Conservation (phyloP, 768 basidiomycete species). For the Filobasidium wieringae region DNA sequence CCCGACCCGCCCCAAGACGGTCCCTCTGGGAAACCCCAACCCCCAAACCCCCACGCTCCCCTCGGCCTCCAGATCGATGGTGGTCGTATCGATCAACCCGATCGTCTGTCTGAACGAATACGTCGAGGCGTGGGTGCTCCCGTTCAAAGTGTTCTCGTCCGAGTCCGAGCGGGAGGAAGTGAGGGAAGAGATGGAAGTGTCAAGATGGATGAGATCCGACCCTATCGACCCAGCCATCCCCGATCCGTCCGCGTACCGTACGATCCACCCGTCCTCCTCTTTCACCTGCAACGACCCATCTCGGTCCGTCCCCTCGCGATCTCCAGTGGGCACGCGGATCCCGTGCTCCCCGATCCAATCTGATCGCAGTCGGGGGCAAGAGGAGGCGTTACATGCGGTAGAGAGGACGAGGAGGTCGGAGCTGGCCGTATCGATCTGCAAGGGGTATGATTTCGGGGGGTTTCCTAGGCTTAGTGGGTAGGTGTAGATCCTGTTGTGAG, state of each 20-base stretch:
- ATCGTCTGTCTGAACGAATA: not conserved
- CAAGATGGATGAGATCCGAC: too few species aligned
- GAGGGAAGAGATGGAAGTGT: too few species aligned
- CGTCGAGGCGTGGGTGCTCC: too few species aligned
- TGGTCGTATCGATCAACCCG: conserved; percentile 28
- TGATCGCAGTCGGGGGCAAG: conserved; percentile 23
- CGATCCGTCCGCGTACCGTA: too few species aligned
- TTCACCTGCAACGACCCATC: too few species aligned
- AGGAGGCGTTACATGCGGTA: conserved; percentile 17
- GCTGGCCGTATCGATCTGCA: conserved; percentile 29
- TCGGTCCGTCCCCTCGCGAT: too few species aligned
- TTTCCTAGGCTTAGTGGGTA: conserved; percentile 22
- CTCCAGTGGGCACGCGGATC: too few species aligned
- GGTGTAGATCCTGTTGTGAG: conserved; percentile 21
- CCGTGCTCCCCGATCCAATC: too few species aligned
- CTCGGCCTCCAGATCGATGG: conserved; percentile 21
- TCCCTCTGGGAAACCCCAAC: conserved; percentile 27
- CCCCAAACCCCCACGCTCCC: conserved; percentile 27
- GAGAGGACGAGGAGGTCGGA: conserved; percentile 28
- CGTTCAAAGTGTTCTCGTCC: too few species aligned
- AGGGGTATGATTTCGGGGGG: conserved; percentile 23
- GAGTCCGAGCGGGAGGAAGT: too few species aligned
- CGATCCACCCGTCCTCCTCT: too few species aligned
- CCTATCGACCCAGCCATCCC: too few species aligned
- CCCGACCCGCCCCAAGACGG: conserved; percentile 9